Conservation (phyloP, 2,329 filamentous ascomycete genomes). For the Thielaviopsis punctulata region DNA sequence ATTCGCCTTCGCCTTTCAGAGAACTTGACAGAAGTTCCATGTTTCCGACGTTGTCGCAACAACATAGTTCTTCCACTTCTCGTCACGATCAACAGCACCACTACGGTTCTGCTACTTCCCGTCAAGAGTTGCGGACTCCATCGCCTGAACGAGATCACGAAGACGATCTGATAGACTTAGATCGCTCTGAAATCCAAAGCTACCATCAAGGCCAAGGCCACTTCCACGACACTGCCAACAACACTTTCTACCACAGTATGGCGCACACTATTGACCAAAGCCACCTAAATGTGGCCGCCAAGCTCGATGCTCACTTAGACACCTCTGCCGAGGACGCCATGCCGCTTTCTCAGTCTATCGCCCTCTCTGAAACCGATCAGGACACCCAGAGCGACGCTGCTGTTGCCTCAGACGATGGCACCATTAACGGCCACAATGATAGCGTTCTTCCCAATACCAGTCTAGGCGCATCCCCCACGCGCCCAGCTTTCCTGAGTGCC, state of each 20-base stretch:
- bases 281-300: not conserved
- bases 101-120: not conserved
- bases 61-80: slow-evolving; percentile 12
- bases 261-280: slow-evolving; percentile 11
- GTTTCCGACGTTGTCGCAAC: slow-evolving; percentile 21
- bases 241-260: slow-evolving; percentile 9
- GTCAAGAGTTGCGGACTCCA: not conserved
- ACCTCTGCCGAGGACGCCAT: not conserved
- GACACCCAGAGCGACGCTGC: slow-evolving; percentile 8
- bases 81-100: not conserved
- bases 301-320: not conserved
- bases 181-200: too few species aligned
- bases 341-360: slow-evolving; percentile 1
- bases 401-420: slow-evolving; percentile 4
- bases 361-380: not conserved
- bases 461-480: not conserved
- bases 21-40: slow-evolving; percentile 22
- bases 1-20: slow-evolving; percentile 3
- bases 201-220: not conserved
- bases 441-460: not conserved
- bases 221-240: not conserved
- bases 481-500: not conserved
- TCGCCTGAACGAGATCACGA: not conserved
- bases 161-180: too few species aligned
- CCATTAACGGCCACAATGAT: not conserved